Base-by-base conservation (phyloP, 1,139 yeast genomes). In the Saccharomycopsis hybrid region DNA sequence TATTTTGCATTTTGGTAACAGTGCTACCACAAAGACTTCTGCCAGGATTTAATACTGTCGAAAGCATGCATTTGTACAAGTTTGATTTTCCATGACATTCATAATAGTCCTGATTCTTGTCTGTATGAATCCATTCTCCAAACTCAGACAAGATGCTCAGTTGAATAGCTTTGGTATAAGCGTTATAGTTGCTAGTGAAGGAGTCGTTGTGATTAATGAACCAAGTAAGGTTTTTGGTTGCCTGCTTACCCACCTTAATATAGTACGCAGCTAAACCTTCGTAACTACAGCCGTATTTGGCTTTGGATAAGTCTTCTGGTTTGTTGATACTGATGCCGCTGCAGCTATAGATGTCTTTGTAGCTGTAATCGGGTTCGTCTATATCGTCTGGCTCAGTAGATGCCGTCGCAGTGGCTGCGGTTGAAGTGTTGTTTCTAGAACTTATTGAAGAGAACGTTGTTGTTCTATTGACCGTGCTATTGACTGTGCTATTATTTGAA, bases 271-370 rank as follows among this genome's bases (percentile, higher is more conserved):
- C 53, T 31, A 33, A 29, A 7, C 50, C 53, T 25, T 47, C 44
- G 18, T 44, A 44, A 3, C 29, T 28, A 38, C 55, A 52, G 13
- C 53, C 55, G 35, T 51, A 50, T n/a, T 33, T 28, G 24, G 49
- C 46, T 3, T 35, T 35, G 8, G 25, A 2, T 2, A 47, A 35
- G 5, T 41, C 44, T 5, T n/a, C 29, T 8, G 24, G 31, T 5
- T 27, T 27, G 11, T 30, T 31, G 38, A 46, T 25, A 11, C 37
- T 47, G 24, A 38, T 29, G 18, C 5, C 18, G 9, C 13, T 25
- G 29, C 52, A 49, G 25, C 38, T 24, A 28, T 49, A 49, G 7
- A 49, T 36, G 30, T 49, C 47, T 25, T 29, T 29, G 27, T 36
- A 47, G 5, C 36, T 43, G 5, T 30, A 32, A 28, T 46, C 49